phyloP scores from a whole-genome alignment of 2,329 filamentous ascomycete species.

The Chrysoporthe cubensis region DNA sequence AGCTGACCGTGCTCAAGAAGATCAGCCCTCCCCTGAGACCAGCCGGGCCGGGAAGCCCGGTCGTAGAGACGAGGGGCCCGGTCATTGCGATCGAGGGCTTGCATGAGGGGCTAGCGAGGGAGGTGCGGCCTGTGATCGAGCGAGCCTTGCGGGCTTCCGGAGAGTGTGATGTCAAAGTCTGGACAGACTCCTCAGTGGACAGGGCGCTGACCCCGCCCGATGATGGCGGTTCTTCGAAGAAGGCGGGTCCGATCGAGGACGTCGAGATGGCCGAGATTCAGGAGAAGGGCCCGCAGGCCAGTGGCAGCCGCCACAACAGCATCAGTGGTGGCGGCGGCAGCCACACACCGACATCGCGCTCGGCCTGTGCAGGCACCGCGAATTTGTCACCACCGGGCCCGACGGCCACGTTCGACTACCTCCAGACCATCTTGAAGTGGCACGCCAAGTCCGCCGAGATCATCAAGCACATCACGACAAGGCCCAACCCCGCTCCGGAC shows the following conservation, averaged over 20 bases:
- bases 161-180: constrained; percentile 52
- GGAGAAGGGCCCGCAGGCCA: not conserved
- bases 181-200: constrained; percentile 39
- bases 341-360: constrained; percentile 9
- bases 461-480: constrained; percentile 50
- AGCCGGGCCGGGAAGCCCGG: constrained; percentile 35
- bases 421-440: constrained; percentile 73
- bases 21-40: constrained; percentile 71
- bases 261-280: constrained; percentile 18
- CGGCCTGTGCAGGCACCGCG: not conserved
- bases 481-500: constrained; percentile 25
- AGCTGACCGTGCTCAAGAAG: constrained; percentile 74
- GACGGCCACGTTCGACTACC: constrained; percentile 51
- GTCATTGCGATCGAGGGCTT: constrained; percentile 85
- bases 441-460: constrained; percentile 77
- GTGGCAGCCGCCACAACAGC: constrained; percentile 19
- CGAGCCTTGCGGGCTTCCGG: constrained; percentile 57
- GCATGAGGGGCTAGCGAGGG: constrained; percentile 52
- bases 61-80: constrained; percentile 65
- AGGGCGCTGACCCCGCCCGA: constrained; percentile 6
- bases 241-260: constrained; percentile 11
- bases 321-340: constrained; percentile 1
- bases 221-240: constrained; percentile 42
- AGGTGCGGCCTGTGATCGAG: constrained; percentile 68
- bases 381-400: constrained; percentile 9